Evolutionary conservation across 2,329 filamentous ascomycete genomes (phyloP).

Genomic region (Phyllosticta capitalensis): DNA sequence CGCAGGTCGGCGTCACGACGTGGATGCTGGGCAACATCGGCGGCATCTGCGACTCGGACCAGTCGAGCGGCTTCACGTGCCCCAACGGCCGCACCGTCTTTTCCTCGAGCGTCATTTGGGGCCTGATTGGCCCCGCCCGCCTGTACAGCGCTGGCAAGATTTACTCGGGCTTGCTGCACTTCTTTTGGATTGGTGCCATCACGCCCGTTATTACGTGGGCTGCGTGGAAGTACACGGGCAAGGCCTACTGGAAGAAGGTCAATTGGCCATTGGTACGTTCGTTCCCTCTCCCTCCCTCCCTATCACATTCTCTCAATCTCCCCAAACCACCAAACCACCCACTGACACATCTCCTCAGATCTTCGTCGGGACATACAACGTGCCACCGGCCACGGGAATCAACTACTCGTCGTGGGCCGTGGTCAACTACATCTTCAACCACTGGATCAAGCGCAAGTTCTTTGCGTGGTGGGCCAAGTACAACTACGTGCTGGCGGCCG

Average conservation of each 20-base stretch:
- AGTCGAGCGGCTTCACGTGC: slow-evolving; percentile 41
- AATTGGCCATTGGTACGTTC: slow-evolving; percentile 8
- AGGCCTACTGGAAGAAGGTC: background rate
- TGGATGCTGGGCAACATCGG: slow-evolving; percentile 48
- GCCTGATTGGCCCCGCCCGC: slow-evolving; percentile 59
- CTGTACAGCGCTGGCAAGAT: slow-evolving; percentile 57
- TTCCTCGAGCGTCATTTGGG: slow-evolving; percentile 53
- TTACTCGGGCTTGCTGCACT: slow-evolving; percentile 58
- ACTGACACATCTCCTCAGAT: slow-evolving; percentile 4
- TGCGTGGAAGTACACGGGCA: slow-evolving; percentile 52
- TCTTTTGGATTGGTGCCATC: slow-evolving; percentile 58
- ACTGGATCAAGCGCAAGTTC: slow-evolving; percentile 38
- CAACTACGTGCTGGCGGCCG: slow-evolving; percentile 48
- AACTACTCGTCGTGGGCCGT: slow-evolving; percentile 64
- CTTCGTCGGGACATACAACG: slow-evolving; percentile 17
- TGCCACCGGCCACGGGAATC: slow-evolving; percentile 58
- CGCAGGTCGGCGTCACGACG: slow-evolving; percentile 57
- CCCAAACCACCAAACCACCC: background rate
- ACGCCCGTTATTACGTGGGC: slow-evolving; percentile 52
- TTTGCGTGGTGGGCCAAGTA: slow-evolving; percentile 64
- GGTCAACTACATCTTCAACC: slow-evolving; percentile 61
- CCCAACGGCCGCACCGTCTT: slow-evolving; percentile 53
- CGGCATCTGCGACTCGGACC: slow-evolving; percentile 46
- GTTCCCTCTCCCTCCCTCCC: slow-evolving; percentile 49
- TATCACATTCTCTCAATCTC: background rate